Evolutionary conservation across 2,329 filamentous ascomycete species (phyloP).

Genomic region (Sclerotinia spermophila): DNA sequence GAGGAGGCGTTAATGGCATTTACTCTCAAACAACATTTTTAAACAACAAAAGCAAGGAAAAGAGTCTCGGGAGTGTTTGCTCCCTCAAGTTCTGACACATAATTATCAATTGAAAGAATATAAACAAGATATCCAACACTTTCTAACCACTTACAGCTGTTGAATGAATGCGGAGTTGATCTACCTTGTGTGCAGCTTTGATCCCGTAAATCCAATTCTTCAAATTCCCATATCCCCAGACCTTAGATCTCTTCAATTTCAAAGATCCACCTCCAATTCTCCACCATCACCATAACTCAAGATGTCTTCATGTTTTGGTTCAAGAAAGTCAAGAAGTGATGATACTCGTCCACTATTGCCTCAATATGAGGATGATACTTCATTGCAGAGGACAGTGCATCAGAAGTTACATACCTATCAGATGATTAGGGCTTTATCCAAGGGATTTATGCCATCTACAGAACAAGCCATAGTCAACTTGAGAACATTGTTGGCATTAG

Average conservation of each 20-base stretch:
- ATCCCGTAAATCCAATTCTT: slow-evolving; percentile 12
- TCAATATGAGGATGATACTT: slow-evolving; percentile 77
- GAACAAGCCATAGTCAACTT: slow-evolving; percentile 79
- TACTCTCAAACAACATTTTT: background rate
- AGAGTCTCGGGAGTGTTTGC: background rate
- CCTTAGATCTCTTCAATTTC: background rate
- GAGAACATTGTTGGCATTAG: slow-evolving; percentile 71
- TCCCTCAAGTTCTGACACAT: slow-evolving; percentile 1
- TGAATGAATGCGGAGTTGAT: slow-evolving; percentile 6
- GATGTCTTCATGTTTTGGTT: slow-evolving; percentile 37
- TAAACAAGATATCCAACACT: background rate
- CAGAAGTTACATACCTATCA: slow-evolving; percentile 92
- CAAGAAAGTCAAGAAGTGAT: slow-evolving; percentile 31
- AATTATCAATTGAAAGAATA: background rate
- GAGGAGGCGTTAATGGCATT: background rate
- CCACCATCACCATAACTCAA: slow-evolving; percentile 15
- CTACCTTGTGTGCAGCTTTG: slow-evolving; percentile 14
- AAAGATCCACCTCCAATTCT: background rate
- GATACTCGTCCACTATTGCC: slow-evolving; percentile 68
- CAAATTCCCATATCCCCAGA: background rate
- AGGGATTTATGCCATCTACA: slow-evolving; percentile 90
- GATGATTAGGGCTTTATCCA: slow-evolving; percentile 76
- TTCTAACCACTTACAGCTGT: slow-evolving; percentile 1
- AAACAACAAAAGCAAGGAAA: slow-evolving; percentile 10
- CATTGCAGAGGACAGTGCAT: slow-evolving; percentile 71